Conservation (phyloP, 805 yeast genomes). For the Jamesozyma hellenica region DNA sequence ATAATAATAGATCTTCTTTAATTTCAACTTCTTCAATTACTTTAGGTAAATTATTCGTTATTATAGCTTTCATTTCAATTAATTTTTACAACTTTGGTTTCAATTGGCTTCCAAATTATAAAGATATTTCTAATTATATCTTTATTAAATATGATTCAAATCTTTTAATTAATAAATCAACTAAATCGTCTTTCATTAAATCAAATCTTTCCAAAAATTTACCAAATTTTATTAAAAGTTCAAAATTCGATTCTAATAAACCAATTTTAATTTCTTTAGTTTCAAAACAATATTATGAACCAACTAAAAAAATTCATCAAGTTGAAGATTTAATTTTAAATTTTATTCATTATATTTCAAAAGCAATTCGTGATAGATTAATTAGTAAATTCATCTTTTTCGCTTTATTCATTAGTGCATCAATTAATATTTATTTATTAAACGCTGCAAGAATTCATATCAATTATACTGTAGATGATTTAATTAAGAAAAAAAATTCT, state of each 20-base stretch:
- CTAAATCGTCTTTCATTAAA: background rate
- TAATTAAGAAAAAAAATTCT: constrained; percentile 2
- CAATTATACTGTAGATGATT: constrained; percentile 27
- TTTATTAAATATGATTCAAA: constrained; percentile 29
- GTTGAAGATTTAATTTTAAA: constrained; percentile 41
- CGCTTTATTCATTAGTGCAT: constrained; percentile 64
- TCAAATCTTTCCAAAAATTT: constrained; percentile 7
- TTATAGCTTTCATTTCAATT: constrained; percentile 49
- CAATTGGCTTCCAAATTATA: constrained; percentile 37
- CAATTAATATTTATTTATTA: constrained; percentile 74
- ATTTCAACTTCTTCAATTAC: constrained; percentile 37
- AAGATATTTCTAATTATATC: constrained; percentile 1
- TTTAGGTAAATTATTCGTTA: constrained; percentile 49
- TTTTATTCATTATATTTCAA: constrained; percentile 45
- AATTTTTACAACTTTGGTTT: constrained; percentile 63
- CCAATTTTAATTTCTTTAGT: constrained; percentile 50
- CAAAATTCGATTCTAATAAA: constrained; percentile 9
- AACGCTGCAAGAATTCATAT: constrained; percentile 73
- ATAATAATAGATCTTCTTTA: constrained; percentile 14
- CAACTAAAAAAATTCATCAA: constrained; percentile 44
- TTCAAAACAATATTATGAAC: constrained; percentile 49
- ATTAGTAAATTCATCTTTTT: constrained; percentile 69
- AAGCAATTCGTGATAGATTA: constrained; percentile 69
- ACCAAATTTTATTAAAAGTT: constrained; percentile 27
- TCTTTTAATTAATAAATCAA: background rate